phyloP scores from a whole-genome alignment of 2,329 filamentous ascomycete species.

The Talaromyces atroroseus region DNA sequence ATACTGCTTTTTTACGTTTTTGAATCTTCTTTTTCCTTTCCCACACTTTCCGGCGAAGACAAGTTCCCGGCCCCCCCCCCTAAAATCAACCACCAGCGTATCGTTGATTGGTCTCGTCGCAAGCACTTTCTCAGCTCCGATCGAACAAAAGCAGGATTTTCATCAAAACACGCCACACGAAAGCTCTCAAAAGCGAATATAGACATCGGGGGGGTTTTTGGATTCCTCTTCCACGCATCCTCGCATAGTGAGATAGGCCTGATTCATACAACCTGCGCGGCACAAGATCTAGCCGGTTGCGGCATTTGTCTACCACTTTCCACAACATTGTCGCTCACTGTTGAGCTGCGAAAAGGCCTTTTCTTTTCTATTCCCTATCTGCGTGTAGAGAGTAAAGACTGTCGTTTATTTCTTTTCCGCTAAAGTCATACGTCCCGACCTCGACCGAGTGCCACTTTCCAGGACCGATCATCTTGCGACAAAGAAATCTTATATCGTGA shows the following conservation, averaged over 20 bases:
- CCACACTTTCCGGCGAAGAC: not conserved
- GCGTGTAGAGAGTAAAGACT: not conserved
- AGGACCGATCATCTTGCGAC: not conserved
- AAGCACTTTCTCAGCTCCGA: not conserved
- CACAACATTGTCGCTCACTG: not conserved
- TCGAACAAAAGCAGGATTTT: not conserved
- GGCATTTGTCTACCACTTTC: not conserved
- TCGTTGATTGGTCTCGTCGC: not conserved
- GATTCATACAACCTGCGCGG: not conserved
- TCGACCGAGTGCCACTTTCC: not conserved
- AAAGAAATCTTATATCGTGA: not conserved
- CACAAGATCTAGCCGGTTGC: conserved; percentile 3
- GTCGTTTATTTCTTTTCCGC: not conserved
- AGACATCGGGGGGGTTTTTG: not conserved
- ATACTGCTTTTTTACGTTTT: not conserved
- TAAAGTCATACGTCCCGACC: not conserved
- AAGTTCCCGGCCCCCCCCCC: not conserved
- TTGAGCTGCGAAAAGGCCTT: not conserved
- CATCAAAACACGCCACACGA: not conserved
- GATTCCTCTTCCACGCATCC: not conserved
- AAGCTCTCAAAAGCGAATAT: not conserved
- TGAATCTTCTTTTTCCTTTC: not conserved
- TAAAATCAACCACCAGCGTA: not conserved
- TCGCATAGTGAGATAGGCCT: not conserved
- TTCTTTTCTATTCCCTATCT: not conserved